phyloP scores from a whole-genome alignment of 2,329 filamentous ascomycete genomes.

The Pseudogymnoascus verrucosus region DNA sequence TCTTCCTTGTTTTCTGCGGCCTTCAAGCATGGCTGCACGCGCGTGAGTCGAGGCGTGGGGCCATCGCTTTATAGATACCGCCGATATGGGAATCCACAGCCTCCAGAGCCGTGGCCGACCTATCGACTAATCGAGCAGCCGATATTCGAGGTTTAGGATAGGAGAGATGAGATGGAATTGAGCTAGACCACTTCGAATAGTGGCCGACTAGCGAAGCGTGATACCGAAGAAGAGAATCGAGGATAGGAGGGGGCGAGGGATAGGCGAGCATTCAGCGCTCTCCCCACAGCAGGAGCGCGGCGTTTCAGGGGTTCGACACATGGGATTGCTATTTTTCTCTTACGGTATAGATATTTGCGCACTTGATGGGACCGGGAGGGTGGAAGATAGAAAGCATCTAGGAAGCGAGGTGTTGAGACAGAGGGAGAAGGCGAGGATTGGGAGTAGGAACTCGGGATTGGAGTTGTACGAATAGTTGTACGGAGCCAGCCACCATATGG shows the following conservation, averaged over 20 bases:
- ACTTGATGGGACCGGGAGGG: background rate
- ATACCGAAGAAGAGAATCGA: slow-evolving; percentile 3
- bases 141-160: background rate
- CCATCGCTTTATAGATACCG: slow-evolving; percentile 60
- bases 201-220: background rate
- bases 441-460: background rate
- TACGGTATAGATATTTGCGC: slow-evolving; percentile 3
- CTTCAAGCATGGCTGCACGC: slow-evolving; percentile 82
- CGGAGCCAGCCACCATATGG: background rate
- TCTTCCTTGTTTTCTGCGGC: slow-evolving; percentile 85
- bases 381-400: background rate
- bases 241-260: background rate
- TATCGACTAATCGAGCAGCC: background rate
- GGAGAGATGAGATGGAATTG: background rate
- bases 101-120: background rate
- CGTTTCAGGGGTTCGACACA: slow-evolving; percentile 5
- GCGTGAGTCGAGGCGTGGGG: slow-evolving; percentile 72
- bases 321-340: slow-evolving; percentile 2
- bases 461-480: background rate
- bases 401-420: background rate
- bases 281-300: background rate
- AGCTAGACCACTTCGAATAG: background rate
- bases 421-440: background rate
- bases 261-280: background rate
- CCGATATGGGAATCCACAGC: background rate